phyloP scores from a whole-genome alignment of 2,329 filamentous ascomycete species.

The Xylaria sp. region DNA sequence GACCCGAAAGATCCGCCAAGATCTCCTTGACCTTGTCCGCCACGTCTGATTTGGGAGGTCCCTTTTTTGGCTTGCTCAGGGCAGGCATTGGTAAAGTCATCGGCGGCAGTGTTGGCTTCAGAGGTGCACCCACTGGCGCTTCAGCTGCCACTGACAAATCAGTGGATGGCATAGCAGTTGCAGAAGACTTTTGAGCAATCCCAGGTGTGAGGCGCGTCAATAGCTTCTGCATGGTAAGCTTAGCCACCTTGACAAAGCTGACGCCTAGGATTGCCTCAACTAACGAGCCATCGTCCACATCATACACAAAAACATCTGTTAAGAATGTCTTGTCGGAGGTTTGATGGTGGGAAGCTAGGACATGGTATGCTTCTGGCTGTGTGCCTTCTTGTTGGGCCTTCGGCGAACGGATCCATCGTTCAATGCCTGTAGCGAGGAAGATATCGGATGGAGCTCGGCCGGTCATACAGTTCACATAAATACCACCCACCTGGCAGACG shows the following conservation, averaged over 20 bases:
- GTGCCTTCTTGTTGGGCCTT: constrained; percentile 12
- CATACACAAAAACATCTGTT: constrained; percentile 53
- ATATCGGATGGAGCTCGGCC: constrained; percentile 45
- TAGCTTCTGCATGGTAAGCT: constrained; percentile 47
- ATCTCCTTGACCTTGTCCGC: constrained; percentile 15
- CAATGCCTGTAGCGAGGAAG: constrained; percentile 50
- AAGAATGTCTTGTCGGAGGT: constrained; percentile 44
- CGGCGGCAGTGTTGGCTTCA: not conserved
- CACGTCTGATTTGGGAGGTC: constrained; percentile 14
- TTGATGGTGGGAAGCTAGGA: constrained; percentile 45
- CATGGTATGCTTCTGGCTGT: constrained; percentile 45
- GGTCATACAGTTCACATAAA: constrained; percentile 53
- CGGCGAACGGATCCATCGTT: constrained; percentile 51
- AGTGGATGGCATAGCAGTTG: not conserved
- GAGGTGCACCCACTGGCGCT: constrained; percentile 3
- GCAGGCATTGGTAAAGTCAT: constrained; percentile 10
- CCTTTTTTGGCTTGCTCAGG: constrained; percentile 10
- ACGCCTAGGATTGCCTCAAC: constrained; percentile 52
- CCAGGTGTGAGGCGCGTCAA: constrained; percentile 44
- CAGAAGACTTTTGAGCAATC: constrained; percentile 32
- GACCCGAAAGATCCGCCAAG: constrained; percentile 22
- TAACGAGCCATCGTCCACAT: constrained; percentile 46
- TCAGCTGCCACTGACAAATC: not conserved
- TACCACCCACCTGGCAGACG: constrained; percentile 53
- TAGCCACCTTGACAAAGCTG: constrained; percentile 46